phyloP scores from a whole-genome alignment of 2,329 filamentous ascomycete species.

The Diplodia sapinea region DNA sequence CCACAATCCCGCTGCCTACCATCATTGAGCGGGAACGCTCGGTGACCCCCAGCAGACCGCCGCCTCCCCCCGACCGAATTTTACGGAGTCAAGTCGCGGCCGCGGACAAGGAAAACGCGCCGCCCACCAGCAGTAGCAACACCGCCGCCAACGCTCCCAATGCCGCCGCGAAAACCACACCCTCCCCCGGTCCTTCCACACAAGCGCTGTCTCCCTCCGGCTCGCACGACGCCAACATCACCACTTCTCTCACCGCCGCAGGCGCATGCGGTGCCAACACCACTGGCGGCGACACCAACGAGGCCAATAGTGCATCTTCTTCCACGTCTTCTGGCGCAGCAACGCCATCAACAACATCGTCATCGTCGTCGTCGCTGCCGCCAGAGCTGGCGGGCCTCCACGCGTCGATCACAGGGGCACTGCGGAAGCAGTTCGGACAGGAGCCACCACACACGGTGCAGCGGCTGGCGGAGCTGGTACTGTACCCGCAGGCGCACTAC shows the following conservation, averaged over 20 bases:
- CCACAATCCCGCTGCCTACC: constrained; percentile 59
- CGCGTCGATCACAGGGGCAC: constrained; percentile 53
- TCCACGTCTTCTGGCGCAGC: not conserved
- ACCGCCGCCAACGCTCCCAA: not conserved
- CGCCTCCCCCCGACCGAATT: constrained; percentile 28
- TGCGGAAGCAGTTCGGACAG: constrained; percentile 70
- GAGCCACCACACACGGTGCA: constrained; percentile 92
- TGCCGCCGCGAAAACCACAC: constrained; percentile 21
- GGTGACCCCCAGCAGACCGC: constrained; percentile 35
- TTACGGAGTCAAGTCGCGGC: constrained; percentile 54
- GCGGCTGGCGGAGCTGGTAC: constrained; percentile 83
- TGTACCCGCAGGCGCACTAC: constrained; percentile 79
- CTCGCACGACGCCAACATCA: not conserved
- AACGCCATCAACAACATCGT: not conserved
- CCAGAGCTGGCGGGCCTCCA: constrained; percentile 43
- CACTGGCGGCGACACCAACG: not conserved
- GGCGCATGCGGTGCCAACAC: not conserved
- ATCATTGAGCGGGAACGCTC: constrained; percentile 48
- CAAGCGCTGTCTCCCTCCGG: constrained; percentile 50
- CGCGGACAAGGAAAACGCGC: constrained; percentile 72
- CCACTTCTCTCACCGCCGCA: not conserved
- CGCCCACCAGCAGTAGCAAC: constrained; percentile 46
- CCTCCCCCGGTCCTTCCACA: constrained; percentile 47
- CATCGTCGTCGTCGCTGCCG: constrained; percentile 36
- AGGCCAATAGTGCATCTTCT: not conserved